Base-by-base conservation (phyloP, 331 rosid species). In the Pyracantha coccinea region DNA sequence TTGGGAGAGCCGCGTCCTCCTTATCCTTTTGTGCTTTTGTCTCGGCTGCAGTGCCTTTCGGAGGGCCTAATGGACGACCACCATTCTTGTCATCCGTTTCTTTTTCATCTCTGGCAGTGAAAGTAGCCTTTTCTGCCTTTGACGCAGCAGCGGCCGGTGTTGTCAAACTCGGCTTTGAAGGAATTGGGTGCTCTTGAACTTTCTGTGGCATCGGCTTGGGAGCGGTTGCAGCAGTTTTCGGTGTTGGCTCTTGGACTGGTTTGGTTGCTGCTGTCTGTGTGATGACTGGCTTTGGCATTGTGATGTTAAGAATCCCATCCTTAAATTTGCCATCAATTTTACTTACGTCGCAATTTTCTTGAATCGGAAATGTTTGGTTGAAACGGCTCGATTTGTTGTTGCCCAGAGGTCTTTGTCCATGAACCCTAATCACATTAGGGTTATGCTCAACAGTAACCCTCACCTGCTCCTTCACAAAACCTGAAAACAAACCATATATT, bases 321-420 rank as follows among this genome's bases (percentile, higher is more conserved):
- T 12, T 35, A 38, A 66, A 58, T 24, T 73, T 79, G 19, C 27
- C 83, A 58, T 79, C 50, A 27, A 79, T 79, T 32, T 73, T 73
- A 63, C 20, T 32, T 6, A 1, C 32, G 17, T 58, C 55, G 41
- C 58, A 66, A 52, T 79, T 79, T 3, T n/a, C 6, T 7, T 72
- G 83, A 69, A 67, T 23, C 10, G 78, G 71, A 24, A 66, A 38
- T 21, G 72, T 64, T 21, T 32, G 32, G 64, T 29, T 73, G 65
- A 79, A 73, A 45, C 78, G 83, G 31, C 75, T 73, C 66, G 57
- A 67, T 68, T 35, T 73, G 78, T 66, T 57, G 50, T 67, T 54
- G 57, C 55, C 32, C 24, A 79, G 78, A 21, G 75, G 64, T 44
- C 83, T 77, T 31, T 73, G 75, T 50, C 83, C 83, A 2, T 59